These are phyloP conservation scores for Oryza meyeriana DNA, from an alignment of 176 grass and related monocot genomes.

Conservation along the genomic window DNA sequence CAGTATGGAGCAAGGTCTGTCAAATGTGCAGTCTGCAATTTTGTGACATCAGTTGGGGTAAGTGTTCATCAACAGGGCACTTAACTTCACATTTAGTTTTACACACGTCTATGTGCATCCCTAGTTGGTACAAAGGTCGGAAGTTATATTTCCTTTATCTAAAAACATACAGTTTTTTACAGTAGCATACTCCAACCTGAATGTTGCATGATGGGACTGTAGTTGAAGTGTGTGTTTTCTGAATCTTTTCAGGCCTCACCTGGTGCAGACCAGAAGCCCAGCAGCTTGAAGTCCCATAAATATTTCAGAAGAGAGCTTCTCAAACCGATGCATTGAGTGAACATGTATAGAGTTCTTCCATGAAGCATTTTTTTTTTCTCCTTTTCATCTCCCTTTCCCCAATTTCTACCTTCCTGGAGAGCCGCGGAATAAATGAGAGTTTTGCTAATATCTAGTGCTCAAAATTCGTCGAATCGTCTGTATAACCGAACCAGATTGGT, in stretches of 20 bases:
- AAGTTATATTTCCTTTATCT: neutral
- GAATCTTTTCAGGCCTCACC: constrained; percentile 51
- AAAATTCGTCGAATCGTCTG: constrained; percentile 50
- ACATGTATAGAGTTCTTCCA: constrained; percentile 77
- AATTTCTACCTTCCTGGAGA: constrained; percentile 32
- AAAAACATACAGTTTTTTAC: neutral
- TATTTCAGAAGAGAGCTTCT: constrained; percentile 31
- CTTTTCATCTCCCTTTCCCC: constrained; percentile 4
- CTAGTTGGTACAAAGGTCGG: too few species aligned
- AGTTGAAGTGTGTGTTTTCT: neutral
- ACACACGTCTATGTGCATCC: too few species aligned
- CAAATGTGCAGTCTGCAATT: constrained; percentile 90
- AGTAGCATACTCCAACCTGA: constrained; percentile 1
- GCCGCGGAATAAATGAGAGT: constrained; percentile 43
- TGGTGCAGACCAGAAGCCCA: constrained; percentile 75
- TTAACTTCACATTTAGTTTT: neutral
- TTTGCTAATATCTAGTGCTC: constrained; percentile 47
- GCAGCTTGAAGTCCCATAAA: constrained; percentile 45
- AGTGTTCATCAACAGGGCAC: constrained; percentile 13
- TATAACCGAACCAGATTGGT: constrained; percentile 31
- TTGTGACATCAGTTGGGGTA: constrained; percentile 84
- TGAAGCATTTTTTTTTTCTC: constrained; percentile 34
- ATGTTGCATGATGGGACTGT: neutral
- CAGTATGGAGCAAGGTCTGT: constrained; percentile 96
- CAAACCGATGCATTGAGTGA: constrained; percentile 38